phyloP scores from a whole-genome alignment of 176 grass and related monocot genomes.

The Phoenix dactylifera region DNA sequence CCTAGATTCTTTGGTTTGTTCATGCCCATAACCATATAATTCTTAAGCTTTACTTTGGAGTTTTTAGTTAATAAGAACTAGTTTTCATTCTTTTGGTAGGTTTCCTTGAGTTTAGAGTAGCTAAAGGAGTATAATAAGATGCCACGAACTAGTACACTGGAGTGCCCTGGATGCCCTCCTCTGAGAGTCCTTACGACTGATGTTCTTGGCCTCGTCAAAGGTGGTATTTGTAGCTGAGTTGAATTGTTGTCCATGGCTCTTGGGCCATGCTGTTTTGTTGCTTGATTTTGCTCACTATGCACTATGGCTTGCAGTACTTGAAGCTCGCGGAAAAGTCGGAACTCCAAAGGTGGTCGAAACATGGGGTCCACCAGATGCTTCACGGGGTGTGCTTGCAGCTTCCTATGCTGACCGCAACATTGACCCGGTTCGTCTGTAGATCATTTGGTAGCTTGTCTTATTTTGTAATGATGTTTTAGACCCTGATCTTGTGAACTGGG shows the following conservation, averaged over 20 bases:
- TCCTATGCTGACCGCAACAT: slow-evolving; percentile 45
- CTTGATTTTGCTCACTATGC: not conserved
- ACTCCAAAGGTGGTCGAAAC: slow-evolving; percentile 69
- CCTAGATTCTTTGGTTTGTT: too few relatives aligned
- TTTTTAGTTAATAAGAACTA: too few relatives aligned
- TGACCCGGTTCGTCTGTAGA: slow-evolving; percentile 43
- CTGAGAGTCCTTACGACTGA: slow-evolving; percentile 62
- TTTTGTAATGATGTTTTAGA: not conserved
- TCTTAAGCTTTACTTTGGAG: too few relatives aligned
- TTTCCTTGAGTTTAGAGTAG: too few relatives aligned
- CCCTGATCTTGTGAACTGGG: not conserved
- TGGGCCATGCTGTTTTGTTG: not conserved
- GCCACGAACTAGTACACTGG: slow-evolving; percentile 55
- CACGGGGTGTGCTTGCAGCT: slow-evolving; percentile 37
- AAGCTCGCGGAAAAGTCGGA: slow-evolving; percentile 46
- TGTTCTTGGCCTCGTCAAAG: slow-evolving; percentile 85
- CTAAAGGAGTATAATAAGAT: slow-evolving; percentile 20
- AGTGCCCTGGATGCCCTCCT: slow-evolving; percentile 77
- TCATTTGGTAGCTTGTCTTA: not conserved
- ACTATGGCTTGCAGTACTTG: slow-evolving; percentile 38
- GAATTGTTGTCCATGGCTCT: not conserved
- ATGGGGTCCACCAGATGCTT: slow-evolving; percentile 74
- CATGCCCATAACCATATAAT: too few relatives aligned
- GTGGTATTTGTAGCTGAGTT: slow-evolving; percentile 6
- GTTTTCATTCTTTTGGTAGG: too few relatives aligned